These are phyloP conservation scores for Niebla homalea DNA, from an alignment of 495 filamentous ascomycete genomes.

Conservation along the genomic window DNA sequence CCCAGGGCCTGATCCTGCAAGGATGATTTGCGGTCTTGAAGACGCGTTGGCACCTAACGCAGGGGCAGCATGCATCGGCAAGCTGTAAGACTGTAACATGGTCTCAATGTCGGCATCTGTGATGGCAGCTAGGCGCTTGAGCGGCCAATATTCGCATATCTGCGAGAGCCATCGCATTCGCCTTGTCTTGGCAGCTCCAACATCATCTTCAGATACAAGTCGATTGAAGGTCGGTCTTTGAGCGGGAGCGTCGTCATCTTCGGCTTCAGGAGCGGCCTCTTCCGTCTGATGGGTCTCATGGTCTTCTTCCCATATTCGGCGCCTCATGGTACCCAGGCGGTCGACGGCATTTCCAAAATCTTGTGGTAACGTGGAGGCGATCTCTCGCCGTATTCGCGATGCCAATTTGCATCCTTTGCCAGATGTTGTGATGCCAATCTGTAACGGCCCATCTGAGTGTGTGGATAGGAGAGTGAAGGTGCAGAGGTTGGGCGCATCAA, in stretches of 20 bases:
- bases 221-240: conserved; percentile 81
- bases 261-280: conserved; percentile 34
- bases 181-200: conserved; percentile 60
- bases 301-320: conserved; percentile 70
- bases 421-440: conserved; percentile 92
- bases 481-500: conserved; percentile 78
- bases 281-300: conserved; percentile 36
- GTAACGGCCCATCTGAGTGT: conserved; percentile 79
- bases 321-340: conserved; percentile 61
- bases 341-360: conserved; percentile 76
- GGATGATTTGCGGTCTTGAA: conserved; percentile 54
- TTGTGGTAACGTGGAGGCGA: conserved; percentile 61
- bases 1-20: conserved; percentile 88
- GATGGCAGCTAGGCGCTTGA: conserved; percentile 65
- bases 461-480: conserved; percentile 82
- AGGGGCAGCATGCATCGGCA: conserved; percentile 10
- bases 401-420: conserved; percentile 92
- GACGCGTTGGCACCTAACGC: conserved; percentile 12
- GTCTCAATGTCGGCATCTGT: conserved; percentile 63
- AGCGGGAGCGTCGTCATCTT: conserved; percentile 72
- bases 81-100: conserved; percentile 53
- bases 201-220: conserved; percentile 58
- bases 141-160: conserved; percentile 97
- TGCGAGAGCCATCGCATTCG: conserved; percentile 88
- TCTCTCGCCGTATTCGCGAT: conserved; percentile 76